These are phyloP conservation scores for Thielaviopsis cerberus DNA, from an alignment of 2,329 filamentous ascomycete species.

Conservation along the genomic window DNA sequence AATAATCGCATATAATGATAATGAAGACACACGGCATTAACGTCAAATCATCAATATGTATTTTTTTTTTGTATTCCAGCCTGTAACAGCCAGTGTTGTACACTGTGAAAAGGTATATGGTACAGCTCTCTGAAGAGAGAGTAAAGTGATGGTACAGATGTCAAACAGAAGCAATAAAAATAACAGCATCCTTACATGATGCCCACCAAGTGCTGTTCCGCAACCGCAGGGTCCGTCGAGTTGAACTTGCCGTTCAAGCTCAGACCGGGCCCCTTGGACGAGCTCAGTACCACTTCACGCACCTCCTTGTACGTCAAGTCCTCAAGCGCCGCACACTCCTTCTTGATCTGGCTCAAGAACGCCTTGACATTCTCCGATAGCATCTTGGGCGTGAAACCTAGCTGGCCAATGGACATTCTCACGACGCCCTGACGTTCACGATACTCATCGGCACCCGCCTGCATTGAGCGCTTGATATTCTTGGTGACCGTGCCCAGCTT, in stretches of 20 bases:
- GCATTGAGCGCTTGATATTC: slow-evolving; percentile 56
- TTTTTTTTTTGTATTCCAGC: background rate
- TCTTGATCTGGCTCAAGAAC: slow-evolving; percentile 59
- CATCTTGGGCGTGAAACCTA: slow-evolving; percentile 75
- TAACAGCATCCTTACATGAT: slow-evolving; percentile 28
- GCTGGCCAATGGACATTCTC: slow-evolving; percentile 73
- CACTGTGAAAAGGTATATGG: background rate
- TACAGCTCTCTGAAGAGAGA: background rate
- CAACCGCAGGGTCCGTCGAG: slow-evolving; percentile 38
- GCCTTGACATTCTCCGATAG: slow-evolving; percentile 67
- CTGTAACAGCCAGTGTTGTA: background rate
- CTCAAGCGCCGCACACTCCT: slow-evolving; percentile 55
- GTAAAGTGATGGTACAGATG: background rate
- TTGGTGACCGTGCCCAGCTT: slow-evolving; percentile 80
- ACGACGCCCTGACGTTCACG: slow-evolving; percentile 72
- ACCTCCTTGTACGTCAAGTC: slow-evolving; percentile 27
- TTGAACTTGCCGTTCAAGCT: slow-evolving; percentile 66
- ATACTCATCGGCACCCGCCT: slow-evolving; percentile 67
- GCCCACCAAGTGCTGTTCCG: slow-evolving; percentile 31
- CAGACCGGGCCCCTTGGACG: slow-evolving; percentile 72
- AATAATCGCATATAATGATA: background rate
- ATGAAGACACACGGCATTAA: background rate
- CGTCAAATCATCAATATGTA: slow-evolving; percentile 5
- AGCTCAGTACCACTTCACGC: slow-evolving; percentile 58
- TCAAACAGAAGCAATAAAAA: slow-evolving; percentile 7